Conservation (phyloP, 768 basidiomycete genomes). For the Butyriboletus loyo region DNA sequence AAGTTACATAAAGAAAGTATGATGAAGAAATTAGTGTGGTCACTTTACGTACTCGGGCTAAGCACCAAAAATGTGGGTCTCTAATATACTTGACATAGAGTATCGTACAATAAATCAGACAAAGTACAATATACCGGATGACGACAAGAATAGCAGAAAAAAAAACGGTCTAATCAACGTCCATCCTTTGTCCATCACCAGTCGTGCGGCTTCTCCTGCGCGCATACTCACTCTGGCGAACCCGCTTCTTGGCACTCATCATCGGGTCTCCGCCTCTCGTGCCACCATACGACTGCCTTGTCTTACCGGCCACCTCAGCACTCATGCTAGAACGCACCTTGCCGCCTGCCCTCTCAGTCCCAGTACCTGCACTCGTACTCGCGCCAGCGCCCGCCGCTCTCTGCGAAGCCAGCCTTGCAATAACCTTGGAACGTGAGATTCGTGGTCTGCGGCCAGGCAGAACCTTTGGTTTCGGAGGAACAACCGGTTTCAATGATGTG, state of each 20-base stretch:
- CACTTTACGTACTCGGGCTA: neutral
- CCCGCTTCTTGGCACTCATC: slow-evolving; percentile 69
- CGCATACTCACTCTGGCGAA: slow-evolving; percentile 74
- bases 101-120: slow-evolving; percentile 11
- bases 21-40: neutral
- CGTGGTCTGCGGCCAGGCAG: slow-evolving; percentile 60
- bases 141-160: neutral
- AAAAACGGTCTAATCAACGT: slow-evolving; percentile 4
- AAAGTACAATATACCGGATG: slow-evolving; percentile 7
- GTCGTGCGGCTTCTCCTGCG: slow-evolving; percentile 49
- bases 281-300: slow-evolving; percentile 22
- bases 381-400: slow-evolving; percentile 39
- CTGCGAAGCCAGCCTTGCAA: slow-evolving; percentile 72
- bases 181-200: slow-evolving; percentile 14
- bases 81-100: too few relatives aligned
- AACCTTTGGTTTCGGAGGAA: slow-evolving; percentile 29
- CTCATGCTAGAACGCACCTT: slow-evolving; percentile 54
- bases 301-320: slow-evolving; percentile 27
- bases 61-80: neutral
- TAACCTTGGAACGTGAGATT: slow-evolving; percentile 79
- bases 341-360: slow-evolving; percentile 25
- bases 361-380: slow-evolving; percentile 11
- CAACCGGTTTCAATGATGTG: slow-evolving; percentile 10
- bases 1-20: too few relatives aligned
- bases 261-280: slow-evolving; percentile 38